Base-by-base conservation (phyloP, 2,329 filamentous ascomycete genomes). In the Fusarium torreyae region DNA sequence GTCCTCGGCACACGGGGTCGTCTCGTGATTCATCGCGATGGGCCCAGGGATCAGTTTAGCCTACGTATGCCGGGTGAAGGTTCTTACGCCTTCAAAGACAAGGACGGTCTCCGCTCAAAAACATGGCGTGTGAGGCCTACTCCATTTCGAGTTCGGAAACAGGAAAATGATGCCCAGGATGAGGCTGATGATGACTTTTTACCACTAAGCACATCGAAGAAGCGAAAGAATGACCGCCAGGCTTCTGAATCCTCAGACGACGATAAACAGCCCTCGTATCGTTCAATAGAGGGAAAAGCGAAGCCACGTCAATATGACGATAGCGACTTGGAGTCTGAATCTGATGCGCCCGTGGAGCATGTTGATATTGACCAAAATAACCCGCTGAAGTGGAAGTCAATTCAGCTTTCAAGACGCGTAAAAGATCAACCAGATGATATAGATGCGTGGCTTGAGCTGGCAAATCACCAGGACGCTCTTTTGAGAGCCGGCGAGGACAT, bases 381-480 rank as follows among this genome's bases (percentile, higher is more conserved):
- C 31, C 82, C 85, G 3, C 77, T 87, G 5, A 87, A 83, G 44
- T 81, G 85, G 74, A 86, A 81, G 58, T 89, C 88, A 15, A 83
- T 91, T 0, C 82, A 89, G 52, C 82, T 98, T 9, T 88, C 86
- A 4, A 87, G 86, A 14, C 84, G 78, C 31, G 89, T 94, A 34
- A 89, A 91, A 57, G 83, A 91, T 2, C 78, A 88, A 22, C 93
- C 94, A 1, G 78, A 84, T 7, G 87, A 97, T 73, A 83, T 92
- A 20, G 82, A 89, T 42, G 85, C 89, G 18, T 98, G 95, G 95
- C 78, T 97, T 17, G 85, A 88, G 38, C 84, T 98, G n/a, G 91
- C 95, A 45, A 82, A 89, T 9, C 89, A 97, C 64, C 95, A 98
- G 79, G 89, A 94, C 65, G 78, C 80, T 3, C 83, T 97, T 57